Base-by-base conservation (phyloP, 352 stramenopile species). In the Sclerospora graminicola region DNA sequence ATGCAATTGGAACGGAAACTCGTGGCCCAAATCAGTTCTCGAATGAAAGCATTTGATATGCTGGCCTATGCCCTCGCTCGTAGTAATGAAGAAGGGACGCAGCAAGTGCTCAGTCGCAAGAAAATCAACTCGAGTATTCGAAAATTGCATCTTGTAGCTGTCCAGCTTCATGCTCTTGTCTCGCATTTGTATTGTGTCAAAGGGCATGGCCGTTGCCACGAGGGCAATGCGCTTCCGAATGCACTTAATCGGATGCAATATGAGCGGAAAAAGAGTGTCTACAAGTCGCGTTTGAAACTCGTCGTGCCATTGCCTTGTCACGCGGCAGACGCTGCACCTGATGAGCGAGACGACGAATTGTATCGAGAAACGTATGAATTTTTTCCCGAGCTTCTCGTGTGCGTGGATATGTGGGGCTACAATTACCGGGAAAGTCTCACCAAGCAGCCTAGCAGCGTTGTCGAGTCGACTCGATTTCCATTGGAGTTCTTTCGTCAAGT, bases 51-150 rank as follows among this genome's bases (percentile, higher is more conserved):
- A 30, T 88, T 88, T 21, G 76, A 88, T 41, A 79, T 69, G 6
- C 50, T 82, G 16, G 76, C 76, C 7, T 88, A 88, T 45, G 79
- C 72, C 5, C 57, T 88, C n/a, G 72, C 76, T 20, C 69, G 66
- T 34, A 72, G 63, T 1, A 72, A 55, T 26, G 66, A 61, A 29
- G 67, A 65, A n/a, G n/a, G n/a, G n/a, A n/a, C n/a, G 2, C 71
- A 79, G 29, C 69, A 84, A 28, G 40, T 79, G 4, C 54, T 85
- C 24, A 88, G 69, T 32, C 76, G 76, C 16, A 85, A 85, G 60
- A 88, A 88, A 44, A 73, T 85, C 60, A 88, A 88, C 52, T 85
- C 76, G 14, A 85, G 77, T 13, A 84, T 88, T 23, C 73, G 76
- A 4, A 88, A 88, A 41, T 45, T 88, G 16, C 76, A 88, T 47